Percentiles rank a stretch among this genome's conserved stretches.
These are phyloP conservation scores for Phytophthora chlamydospora DNA, from an alignment of 352 stramenopile species.

Conservation along the genomic window DNA sequence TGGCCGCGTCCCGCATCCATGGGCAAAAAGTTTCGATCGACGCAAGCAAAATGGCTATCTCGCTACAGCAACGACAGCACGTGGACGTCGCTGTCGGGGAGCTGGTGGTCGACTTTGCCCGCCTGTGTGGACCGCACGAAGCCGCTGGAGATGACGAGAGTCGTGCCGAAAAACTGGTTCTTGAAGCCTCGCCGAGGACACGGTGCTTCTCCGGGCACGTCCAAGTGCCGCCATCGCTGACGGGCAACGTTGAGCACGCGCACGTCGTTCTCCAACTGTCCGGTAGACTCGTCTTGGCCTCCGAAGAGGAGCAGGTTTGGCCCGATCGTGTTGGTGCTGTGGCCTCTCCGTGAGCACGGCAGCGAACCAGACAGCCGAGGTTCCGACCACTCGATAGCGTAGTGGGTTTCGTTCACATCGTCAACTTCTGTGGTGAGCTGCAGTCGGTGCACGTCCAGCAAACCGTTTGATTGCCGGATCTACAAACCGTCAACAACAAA, in stretches of 20 bases:
- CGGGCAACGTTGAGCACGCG: slow-evolving; percentile 44
- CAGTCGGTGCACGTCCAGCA: slow-evolving; percentile 58
- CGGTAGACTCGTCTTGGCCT: slow-evolving; percentile 56
- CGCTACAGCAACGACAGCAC: slow-evolving; percentile 39
- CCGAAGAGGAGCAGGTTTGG: slow-evolving; percentile 68
- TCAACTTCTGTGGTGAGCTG: slow-evolving; percentile 18
- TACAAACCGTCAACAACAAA: slow-evolving; percentile 19
- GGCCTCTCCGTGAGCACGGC: slow-evolving; percentile 54
- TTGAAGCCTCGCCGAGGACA: slow-evolving; percentile 79
- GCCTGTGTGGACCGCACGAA: slow-evolving; percentile 52
- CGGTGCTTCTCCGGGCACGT: slow-evolving; percentile 43
- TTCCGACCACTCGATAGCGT: slow-evolving; percentile 44
- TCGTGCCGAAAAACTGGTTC: slow-evolving; percentile 79
- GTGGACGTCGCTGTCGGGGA: slow-evolving; percentile 70
- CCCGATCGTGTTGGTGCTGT: slow-evolving; percentile 66
- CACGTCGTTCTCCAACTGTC: slow-evolving; percentile 58
- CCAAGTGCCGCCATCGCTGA: slow-evolving; percentile 42
- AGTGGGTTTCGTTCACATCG: slow-evolving; percentile 13
- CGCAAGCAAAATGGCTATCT: neutral
- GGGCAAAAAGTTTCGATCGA: too few species aligned
- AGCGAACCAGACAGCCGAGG: slow-evolving; percentile 43
- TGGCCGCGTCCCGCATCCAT: too few species aligned
- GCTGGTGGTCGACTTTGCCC: slow-evolving; percentile 58
- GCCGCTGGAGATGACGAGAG: slow-evolving; percentile 73
- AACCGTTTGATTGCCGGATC: slow-evolving; percentile 70